These are phyloP conservation scores for Lactarius sp. DNA, from an alignment of 768 basidiomycete genomes.

Conservation along the genomic window DNA sequence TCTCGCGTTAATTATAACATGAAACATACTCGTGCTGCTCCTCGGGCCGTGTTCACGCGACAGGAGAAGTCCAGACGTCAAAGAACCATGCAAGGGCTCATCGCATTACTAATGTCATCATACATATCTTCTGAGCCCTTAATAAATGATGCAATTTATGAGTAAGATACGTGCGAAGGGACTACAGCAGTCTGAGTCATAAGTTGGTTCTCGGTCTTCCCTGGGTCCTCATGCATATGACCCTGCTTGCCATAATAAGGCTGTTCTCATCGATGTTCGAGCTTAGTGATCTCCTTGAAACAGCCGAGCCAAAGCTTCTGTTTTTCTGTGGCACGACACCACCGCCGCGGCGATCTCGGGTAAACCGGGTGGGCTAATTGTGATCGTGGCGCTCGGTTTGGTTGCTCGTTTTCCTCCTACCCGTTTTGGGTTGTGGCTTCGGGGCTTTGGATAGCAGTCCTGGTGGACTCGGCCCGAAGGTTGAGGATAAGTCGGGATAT, in stretches of 20 bases:
- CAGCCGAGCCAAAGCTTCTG: not conserved
- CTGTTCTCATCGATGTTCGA: too few relatives aligned
- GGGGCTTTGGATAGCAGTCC: not conserved
- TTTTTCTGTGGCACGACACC: not conserved
- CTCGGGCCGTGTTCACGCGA: not conserved
- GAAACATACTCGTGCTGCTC: not conserved
- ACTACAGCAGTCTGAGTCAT: not conserved
- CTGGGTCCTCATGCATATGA: too few relatives aligned
- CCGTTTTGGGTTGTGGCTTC: not conserved
- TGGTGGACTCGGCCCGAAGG: not conserved
- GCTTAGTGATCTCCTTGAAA: not conserved
- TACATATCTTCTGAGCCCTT: not conserved
- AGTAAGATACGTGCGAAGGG: too few relatives aligned
- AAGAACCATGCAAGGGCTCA: not conserved
- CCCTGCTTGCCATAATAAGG: too few relatives aligned
- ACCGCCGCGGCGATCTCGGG: not conserved
- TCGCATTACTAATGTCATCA: not conserved
- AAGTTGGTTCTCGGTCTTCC: not conserved
- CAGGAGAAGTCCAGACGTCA: not conserved
- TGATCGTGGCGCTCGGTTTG: not conserved
- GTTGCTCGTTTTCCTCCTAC: not conserved
- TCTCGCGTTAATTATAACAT: not conserved
- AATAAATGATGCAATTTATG: not conserved
- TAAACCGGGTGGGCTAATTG: too few relatives aligned
- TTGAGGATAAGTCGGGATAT: not conserved